Percentiles rank a stretch among this genome's conserved stretches.
phyloP scores from a whole-genome alignment of 371 early-diverging fungal species.

The Enterocytospora artemiae region DNA sequence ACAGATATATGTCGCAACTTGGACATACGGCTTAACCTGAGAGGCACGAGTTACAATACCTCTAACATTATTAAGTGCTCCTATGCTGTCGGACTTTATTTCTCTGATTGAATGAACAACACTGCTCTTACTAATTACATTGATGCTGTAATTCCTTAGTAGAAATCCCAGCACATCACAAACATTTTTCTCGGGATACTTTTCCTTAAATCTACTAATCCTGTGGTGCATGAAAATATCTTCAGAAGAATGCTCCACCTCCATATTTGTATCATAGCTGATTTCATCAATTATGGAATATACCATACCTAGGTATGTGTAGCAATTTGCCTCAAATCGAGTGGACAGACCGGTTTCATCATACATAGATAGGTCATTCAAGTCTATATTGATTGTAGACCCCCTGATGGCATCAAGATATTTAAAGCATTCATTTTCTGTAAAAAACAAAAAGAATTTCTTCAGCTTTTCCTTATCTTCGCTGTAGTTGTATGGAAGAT shows the following conservation, averaged over 20 bases:
- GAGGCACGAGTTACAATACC: slow-evolving; percentile 88
- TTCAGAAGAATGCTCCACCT: slow-evolving; percentile 30
- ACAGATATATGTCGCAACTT: slow-evolving; percentile 82
- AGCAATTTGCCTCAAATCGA: slow-evolving; percentile 47
- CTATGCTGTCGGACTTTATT: slow-evolving; percentile 69
- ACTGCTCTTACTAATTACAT: slow-evolving; percentile 14
- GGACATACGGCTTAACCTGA: slow-evolving; percentile 82
- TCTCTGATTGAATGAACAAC: slow-evolving; percentile 64
- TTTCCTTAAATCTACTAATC: slow-evolving; percentile 52
- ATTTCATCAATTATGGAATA: slow-evolving; percentile 55
- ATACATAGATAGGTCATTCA: slow-evolving; percentile 48
- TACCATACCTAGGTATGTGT: slow-evolving; percentile 51
- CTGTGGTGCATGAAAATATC: slow-evolving; percentile 57
- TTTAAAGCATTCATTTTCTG: slow-evolving; percentile 43
- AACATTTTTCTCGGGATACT: slow-evolving; percentile 45
- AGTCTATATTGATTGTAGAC: slow-evolving; percentile 38
- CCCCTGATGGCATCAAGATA: slow-evolving; percentile 40
- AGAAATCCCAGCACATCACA: slow-evolving; percentile 46
- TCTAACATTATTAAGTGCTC: slow-evolving; percentile 72
- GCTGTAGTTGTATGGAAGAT: too few species aligned
- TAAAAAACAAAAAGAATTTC: slow-evolving; percentile 55
- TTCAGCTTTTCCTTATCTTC: slow-evolving; percentile 43
- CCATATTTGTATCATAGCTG: slow-evolving; percentile 42
- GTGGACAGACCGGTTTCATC: slow-evolving; percentile 49
- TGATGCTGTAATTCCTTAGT: slow-evolving; percentile 49